A percentile compares a stretch with the other conserved stretches of the same genome.
These are phyloP conservation scores for Zymoseptoria brevis DNA, from an alignment of 2,329 filamentous ascomycete genomes.

Conservation along the genomic window DNA sequence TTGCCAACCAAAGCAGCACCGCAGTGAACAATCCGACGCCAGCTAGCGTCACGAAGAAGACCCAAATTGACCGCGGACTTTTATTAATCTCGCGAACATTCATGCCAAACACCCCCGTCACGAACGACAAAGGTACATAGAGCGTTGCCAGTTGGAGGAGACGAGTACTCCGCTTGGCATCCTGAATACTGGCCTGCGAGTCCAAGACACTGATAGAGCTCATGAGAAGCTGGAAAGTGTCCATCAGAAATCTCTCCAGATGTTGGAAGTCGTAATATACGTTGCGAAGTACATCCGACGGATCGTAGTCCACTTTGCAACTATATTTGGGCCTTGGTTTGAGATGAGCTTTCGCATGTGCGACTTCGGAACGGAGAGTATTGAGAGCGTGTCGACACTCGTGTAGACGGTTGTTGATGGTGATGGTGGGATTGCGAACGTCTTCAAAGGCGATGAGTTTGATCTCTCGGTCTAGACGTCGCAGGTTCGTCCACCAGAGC, in stretches of 20 bases:
- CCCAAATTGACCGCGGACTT: not conserved
- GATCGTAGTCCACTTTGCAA: no score
- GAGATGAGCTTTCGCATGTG: not conserved
- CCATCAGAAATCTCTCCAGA: slow-evolving; percentile 17
- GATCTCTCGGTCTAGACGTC: slow-evolving; percentile 5
- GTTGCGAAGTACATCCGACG: no score
- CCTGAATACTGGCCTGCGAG: slow-evolving; percentile 11
- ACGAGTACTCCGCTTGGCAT: slow-evolving; percentile 8
- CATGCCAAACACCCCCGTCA: slow-evolving; percentile 19
- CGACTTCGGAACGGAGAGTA: slow-evolving; percentile 1
- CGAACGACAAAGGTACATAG: slow-evolving; percentile 19
- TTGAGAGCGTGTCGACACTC: no score
- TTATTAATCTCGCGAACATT: slow-evolving; percentile 20
- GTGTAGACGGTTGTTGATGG: no score
- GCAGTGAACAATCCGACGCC: not conserved
- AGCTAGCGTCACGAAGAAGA: not conserved
- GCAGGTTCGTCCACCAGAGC: slow-evolving; percentile 2
- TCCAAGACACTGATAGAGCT: slow-evolving; percentile 18
- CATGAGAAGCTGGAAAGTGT: slow-evolving; percentile 21
- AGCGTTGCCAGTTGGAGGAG: slow-evolving; percentile 17
- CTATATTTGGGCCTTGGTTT: no score
- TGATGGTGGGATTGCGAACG: no score
- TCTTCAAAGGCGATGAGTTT: no score
- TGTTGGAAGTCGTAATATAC: no score
- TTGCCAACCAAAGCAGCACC: not conserved